Evolutionary conservation across 306 rosid species (phyloP).

Genomic region (Biancaea sappan): DNA sequence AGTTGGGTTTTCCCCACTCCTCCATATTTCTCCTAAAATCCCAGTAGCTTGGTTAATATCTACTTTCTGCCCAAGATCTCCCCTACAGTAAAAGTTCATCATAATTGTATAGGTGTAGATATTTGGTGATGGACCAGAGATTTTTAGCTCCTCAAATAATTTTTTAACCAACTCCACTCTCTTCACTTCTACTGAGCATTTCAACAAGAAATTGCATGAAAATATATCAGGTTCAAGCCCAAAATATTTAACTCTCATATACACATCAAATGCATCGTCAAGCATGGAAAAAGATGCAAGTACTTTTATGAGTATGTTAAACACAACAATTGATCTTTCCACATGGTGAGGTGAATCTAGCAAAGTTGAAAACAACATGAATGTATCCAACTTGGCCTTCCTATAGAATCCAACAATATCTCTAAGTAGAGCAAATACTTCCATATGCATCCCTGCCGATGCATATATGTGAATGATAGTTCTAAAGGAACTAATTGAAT

Average conservation of each 20-base stretch:
- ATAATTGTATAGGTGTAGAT: constrained; percentile 61
- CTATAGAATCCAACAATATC: constrained; percentile 48
- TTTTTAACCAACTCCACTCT: constrained; percentile 46
- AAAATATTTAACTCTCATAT: constrained; percentile 44
- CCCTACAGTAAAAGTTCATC: constrained; percentile 58
- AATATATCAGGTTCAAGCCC: constrained; percentile 47
- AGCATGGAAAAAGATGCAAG: constrained; percentile 66
- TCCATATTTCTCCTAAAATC: constrained; percentile 53
- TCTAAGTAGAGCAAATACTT: constrained; percentile 59
- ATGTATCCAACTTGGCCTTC: constrained; percentile 37
- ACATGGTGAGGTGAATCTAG: constrained; percentile 49
- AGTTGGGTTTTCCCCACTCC: constrained; percentile 52
- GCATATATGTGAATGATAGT: constrained; percentile 60
- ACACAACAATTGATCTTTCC: constrained; percentile 44
- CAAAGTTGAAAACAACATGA: constrained; percentile 45
- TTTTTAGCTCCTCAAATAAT: constrained; percentile 50
- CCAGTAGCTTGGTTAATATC: constrained; percentile 49
- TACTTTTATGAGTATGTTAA: constrained; percentile 57
- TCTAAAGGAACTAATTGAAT: constrained; percentile 51
- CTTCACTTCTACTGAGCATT: constrained; percentile 62
- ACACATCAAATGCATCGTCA: constrained; percentile 60
- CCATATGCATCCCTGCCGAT: constrained; percentile 48
- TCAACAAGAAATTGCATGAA: constrained; percentile 69
- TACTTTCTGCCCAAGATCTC: constrained; percentile 41
- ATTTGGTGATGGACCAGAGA: constrained; percentile 59